Base-by-base conservation (phyloP, 225 moss, liverwort and hornwort genomes). In the Bryoerythrophyllum caledonicum region DNA sequence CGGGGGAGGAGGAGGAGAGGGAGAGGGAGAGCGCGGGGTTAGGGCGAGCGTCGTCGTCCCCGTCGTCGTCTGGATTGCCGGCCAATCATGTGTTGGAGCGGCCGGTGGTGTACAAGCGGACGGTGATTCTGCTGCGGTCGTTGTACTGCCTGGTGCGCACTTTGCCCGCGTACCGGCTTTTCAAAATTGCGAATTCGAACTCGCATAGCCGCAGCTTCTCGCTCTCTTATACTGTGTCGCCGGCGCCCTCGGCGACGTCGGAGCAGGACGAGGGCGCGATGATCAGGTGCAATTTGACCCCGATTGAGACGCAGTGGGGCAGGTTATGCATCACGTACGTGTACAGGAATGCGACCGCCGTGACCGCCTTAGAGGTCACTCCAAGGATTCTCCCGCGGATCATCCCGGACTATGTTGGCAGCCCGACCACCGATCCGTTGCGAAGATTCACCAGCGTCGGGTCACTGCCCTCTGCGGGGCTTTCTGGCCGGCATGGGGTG, bases 281-380 rank as follows among this genome's bases (percentile, higher is more conserved):
- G 95, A 90, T 88, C 81, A 84, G 88, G 52, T 83, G 86, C 80
- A 88, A 72, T 83, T 74, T 95, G 59, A 92, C 91, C 41, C 95
- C 99, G 2, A 89, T 99, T 75, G 95, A 99, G 70, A 99, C 99
- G 40, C 85, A 90, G 83, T 93, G 95, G 91, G 99, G 99, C 7
- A 75, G 87, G 26, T 82, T 99, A 60, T 90, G 93, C 68, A 76
- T 99, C 78, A 85, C 91, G 11, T 88, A 88, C 8, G 82, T 87
- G 74, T 99, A 99, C 56, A 81, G 93, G 75, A 95, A 90, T 70
- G 93, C 99, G 64, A 92, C 93, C 30, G 94, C 97, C 7, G 91
- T 91, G n/a, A 97, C 94, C 1, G 99, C 95, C 46, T 81, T 93
- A 71, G 99, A 99, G 78, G 89, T 95, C 63, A 99, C 94, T 16